Percentiles rank a stretch among this genome's conserved stretches.
Evolutionary conservation across 495 filamentous ascomycete genomes (phyloP).

Genomic region (Neurospora sublineolata): DNA sequence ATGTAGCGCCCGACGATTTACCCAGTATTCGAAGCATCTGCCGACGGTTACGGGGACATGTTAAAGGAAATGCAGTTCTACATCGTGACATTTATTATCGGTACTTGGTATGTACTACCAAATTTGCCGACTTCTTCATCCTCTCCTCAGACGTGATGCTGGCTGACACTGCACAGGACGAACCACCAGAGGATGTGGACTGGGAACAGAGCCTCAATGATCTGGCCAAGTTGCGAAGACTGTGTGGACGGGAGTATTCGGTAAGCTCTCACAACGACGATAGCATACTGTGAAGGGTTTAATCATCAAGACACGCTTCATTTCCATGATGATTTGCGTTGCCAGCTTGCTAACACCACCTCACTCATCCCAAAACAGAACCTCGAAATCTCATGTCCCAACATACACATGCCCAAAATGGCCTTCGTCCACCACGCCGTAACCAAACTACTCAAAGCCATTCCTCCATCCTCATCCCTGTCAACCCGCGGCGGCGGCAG

Average conservation of each 20-base stretch:
- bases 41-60: conserved; percentile 33
- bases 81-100: conserved; percentile 42
- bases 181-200: conserved; percentile 27
- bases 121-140: not conserved
- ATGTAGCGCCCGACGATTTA: conserved; percentile 43
- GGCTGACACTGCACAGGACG: conserved; percentile 23
- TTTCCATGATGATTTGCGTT: not conserved
- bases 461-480: not conserved
- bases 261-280: not conserved
- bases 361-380: not conserved
- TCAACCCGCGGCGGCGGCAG: conserved; percentile 13
- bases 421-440: conserved; percentile 29
- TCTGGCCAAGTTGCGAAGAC: conserved; percentile 19
- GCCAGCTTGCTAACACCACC: not conserved
- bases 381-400: not conserved
- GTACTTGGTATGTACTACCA: conserved; percentile 21
- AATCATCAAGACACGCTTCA: not conserved
- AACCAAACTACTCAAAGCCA: conserved; percentile 19
- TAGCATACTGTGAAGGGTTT: not conserved
- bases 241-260: not conserved
- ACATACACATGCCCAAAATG: not conserved
- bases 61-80: conserved; percentile 39
- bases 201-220: conserved; percentile 42
- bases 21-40: conserved; percentile 34
- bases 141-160: not conserved